Evolutionary conservation across 495 filamentous ascomycete genomes (phyloP).

Genomic region (Evernia prunastri): DNA sequence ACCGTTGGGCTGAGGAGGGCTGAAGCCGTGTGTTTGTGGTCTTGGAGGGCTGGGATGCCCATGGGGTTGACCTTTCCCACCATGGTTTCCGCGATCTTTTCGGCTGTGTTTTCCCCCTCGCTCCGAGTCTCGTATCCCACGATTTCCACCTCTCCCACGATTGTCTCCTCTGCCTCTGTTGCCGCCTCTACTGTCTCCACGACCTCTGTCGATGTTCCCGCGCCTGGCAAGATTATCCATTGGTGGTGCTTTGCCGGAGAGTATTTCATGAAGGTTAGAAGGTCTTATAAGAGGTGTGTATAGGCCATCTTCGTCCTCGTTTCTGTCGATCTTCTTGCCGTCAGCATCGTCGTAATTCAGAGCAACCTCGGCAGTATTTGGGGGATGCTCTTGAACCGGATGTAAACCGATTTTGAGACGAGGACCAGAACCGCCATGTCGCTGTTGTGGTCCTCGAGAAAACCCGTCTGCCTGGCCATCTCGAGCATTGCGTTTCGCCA

Average conservation of each 20-base stretch:
- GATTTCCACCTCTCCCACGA: slow-evolving; percentile 27
- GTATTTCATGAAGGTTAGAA: slow-evolving; percentile 50
- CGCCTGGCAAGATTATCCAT: slow-evolving; percentile 35
- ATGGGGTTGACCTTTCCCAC: slow-evolving; percentile 1
- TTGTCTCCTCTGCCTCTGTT: slow-evolving; percentile 42
- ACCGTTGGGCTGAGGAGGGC: slow-evolving; percentile 14
- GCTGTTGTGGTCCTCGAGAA: slow-evolving; percentile 30
- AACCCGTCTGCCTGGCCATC: slow-evolving; percentile 29
- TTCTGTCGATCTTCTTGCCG: slow-evolving; percentile 38
- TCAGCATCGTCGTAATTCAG: slow-evolving; percentile 27
- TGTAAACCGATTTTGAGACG: slow-evolving; percentile 32
- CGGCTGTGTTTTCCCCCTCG: slow-evolving; percentile 34
- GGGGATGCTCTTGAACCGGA: slow-evolving; percentile 33
- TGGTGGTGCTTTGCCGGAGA: slow-evolving; percentile 40
- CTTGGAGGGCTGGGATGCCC: slow-evolving; percentile 27
- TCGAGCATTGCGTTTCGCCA: slow-evolving; percentile 42
- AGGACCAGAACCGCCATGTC: slow-evolving; percentile 33
- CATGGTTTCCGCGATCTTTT: slow-evolving; percentile 27
- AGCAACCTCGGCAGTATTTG: neutral
- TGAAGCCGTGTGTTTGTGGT: slow-evolving; percentile 23
- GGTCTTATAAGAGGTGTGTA: slow-evolving; percentile 67
- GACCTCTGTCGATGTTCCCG: slow-evolving; percentile 33
- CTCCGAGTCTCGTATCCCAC: slow-evolving; percentile 26
- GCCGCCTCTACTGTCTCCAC: slow-evolving; percentile 41
- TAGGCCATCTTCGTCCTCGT: slow-evolving; percentile 54